phyloP scores from a whole-genome alignment of 148 eudicot species.

The Silene conica region DNA sequence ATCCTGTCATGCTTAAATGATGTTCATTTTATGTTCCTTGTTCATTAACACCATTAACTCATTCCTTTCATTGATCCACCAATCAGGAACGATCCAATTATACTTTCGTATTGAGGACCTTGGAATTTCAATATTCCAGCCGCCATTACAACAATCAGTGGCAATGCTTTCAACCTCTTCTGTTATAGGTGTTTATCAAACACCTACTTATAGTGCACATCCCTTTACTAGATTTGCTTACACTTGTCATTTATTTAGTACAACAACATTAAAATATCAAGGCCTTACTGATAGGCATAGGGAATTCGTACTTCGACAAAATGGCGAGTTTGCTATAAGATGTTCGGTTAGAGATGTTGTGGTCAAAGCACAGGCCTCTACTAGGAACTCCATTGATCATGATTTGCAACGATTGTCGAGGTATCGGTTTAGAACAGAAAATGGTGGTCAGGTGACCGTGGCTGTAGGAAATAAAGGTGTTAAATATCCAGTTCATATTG shows the following conservation, averaged over 20 bases:
- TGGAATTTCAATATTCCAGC: slow-evolving; percentile 1
- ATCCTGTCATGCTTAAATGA: no score
- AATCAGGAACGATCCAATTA: slow-evolving; percentile 14
- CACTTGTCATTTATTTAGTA: slow-evolving; percentile 15
- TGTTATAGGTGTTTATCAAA: slow-evolving; percentile 27
- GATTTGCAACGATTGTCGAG: slow-evolving; percentile 34
- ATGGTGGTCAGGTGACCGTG: slow-evolving; percentile 67
- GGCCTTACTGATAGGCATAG: slow-evolving; percentile 26
- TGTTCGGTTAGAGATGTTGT: slow-evolving; percentile 22
- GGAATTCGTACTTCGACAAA: slow-evolving; percentile 21
- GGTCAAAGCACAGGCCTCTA: slow-evolving; percentile 32
- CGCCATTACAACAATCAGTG: slow-evolving; percentile 30
- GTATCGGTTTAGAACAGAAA: slow-evolving; percentile 58
- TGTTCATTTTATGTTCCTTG: neutral
- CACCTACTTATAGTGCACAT: slow-evolving; percentile 22
- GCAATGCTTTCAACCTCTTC: slow-evolving; percentile 38
- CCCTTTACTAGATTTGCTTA: slow-evolving; percentile 28
- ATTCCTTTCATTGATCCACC: neutral
- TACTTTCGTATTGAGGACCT: slow-evolving; percentile 14
- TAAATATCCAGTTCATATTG: slow-evolving; percentile 51
- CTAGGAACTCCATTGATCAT: slow-evolving; percentile 36
- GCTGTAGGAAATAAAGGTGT: slow-evolving; percentile 43
- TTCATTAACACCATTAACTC: no score
- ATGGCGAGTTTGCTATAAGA: slow-evolving; percentile 14
- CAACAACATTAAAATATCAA: slow-evolving; percentile 23